Evolutionary conservation across 2,329 filamentous ascomycete species (phyloP), one percentile per base, ranked within the genome.

Genomic region (Elsinoe arachidis): DNA sequence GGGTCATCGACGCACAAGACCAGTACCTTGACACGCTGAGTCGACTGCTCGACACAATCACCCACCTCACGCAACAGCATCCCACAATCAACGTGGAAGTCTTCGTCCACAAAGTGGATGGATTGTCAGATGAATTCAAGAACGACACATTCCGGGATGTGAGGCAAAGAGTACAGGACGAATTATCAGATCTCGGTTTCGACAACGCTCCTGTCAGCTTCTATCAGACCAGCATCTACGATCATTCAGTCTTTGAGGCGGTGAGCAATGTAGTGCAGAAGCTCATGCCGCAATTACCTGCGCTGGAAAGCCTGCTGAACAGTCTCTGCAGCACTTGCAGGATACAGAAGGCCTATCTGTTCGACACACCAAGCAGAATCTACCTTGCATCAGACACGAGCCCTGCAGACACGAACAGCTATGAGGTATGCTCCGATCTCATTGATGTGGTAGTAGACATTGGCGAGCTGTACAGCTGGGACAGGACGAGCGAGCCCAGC

Each of bases 221-320:
- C 74, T 92, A 99, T 70, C 84, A 96, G 58, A 99, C 93, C 12
- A 95, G 88, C 68, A 99, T 99, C 70, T 99, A 97, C 78, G 93
- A 99, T 71, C 92, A 96, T 74, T 95, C 88, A 66, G 96, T 96
- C 68, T 99, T 97, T 69, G 93, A 99, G 73, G 93, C 93, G 52
- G 96, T 99, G 70, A 92, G 87, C 76, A 96, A 96, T 72, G 92
- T 99, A 61, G 96, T 99, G 62, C 93, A 99, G 73, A 96, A 96
- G 72, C 81, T 99, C 30, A 92, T 99, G 54, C 92, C 93, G 0
- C 88, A 95, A 61, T 81, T 99, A 6, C 89, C 90, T 5, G 95
- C 91, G 23, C 83, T 99, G 57, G 93, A 99, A 73, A 87, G 90
- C 53, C 82, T 99, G 72, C 86, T 99, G 66, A 96, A 95, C 67